Conservation (phyloP, 1,139 yeast species). For the Taphrina wiesneri region DNA sequence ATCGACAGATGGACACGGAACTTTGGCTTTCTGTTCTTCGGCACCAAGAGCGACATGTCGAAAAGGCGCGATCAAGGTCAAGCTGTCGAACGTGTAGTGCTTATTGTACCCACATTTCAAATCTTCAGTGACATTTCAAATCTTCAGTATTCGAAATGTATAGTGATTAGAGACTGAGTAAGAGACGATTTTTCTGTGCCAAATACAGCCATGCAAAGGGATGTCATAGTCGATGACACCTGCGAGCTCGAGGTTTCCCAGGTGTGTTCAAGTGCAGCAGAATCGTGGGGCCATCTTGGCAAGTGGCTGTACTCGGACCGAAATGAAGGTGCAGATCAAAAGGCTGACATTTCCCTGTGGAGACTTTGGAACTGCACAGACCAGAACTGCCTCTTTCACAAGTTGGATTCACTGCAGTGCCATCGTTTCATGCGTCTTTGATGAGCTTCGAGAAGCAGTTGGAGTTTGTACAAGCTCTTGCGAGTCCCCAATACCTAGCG, state of each 20-base stretch:
- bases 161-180: too few relatives aligned
- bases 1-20: conserved; percentile 63
- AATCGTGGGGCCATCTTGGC: neutral
- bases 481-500: conserved; percentile 73
- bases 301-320: neutral
- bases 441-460: conserved; percentile 35
- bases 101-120: neutral
- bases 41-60: conserved; percentile 23
- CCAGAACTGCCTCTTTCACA: neutral
- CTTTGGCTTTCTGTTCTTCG: conserved; percentile 47
- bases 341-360: neutral
- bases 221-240: too few relatives aligned
- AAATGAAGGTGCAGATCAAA: neutral
- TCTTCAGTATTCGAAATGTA: too few relatives aligned
- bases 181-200: too few relatives aligned
- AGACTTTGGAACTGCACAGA: too few relatives aligned
- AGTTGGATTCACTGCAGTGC: neutral
- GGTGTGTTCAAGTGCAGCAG: neutral
- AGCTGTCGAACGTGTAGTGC: neutral
- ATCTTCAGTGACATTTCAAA: too few relatives aligned
- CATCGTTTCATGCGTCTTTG: neutral
- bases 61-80: neutral
- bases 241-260: too few relatives aligned
- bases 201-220: too few relatives aligned
- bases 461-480: conserved; percentile 73